A percentile compares a stretch with the other conserved stretches of the same genome.
Conservation (phyloP, 306 rosid species). For the Fagus sylvatica region DNA sequence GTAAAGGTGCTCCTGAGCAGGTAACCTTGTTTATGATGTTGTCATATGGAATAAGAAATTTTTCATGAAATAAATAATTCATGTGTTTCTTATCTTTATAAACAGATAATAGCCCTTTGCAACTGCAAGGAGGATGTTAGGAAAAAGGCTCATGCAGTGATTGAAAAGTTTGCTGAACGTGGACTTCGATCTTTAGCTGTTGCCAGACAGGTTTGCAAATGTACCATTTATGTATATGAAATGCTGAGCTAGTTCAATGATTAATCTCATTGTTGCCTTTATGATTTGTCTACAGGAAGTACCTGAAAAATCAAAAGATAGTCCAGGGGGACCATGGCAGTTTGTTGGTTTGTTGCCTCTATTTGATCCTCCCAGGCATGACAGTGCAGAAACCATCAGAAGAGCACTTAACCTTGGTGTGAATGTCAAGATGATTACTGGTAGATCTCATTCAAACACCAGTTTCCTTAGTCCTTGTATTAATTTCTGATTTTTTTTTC, state of each 20-base stretch:
- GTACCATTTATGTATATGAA: slow-evolving; percentile 16
- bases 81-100: slow-evolving; percentile 21
- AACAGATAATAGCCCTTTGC: slow-evolving; percentile 83
- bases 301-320: slow-evolving; percentile 83
- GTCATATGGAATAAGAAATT: neutral
- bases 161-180: slow-evolving; percentile 96
- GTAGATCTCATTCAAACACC: slow-evolving; percentile 37
- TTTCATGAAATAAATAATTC: slow-evolving; percentile 13
- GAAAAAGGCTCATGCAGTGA: slow-evolving; percentile 62
- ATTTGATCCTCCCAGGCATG: slow-evolving; percentile 99
- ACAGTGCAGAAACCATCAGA: slow-evolving; percentile 98
- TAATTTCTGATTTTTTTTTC: slow-evolving; percentile 5
- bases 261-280: slow-evolving; percentile 18
- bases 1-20: slow-evolving; percentile 99
- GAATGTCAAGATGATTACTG: slow-evolving; percentile 99
- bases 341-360: slow-evolving; percentile 87
- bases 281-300: slow-evolving; percentile 52
- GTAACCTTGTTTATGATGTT: slow-evolving; percentile 40
- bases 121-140: slow-evolving; percentile 83
- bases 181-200: slow-evolving; percentile 95
- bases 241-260: slow-evolving; percentile 7
- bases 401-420: slow-evolving; percentile 99
- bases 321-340: slow-evolving; percentile 88
- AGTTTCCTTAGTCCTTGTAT: slow-evolving; percentile 17
- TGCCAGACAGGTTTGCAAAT: slow-evolving; percentile 83